Conservation (phyloP, 2,329 filamentous ascomycete genomes). For the Remersonia thermophila region DNA sequence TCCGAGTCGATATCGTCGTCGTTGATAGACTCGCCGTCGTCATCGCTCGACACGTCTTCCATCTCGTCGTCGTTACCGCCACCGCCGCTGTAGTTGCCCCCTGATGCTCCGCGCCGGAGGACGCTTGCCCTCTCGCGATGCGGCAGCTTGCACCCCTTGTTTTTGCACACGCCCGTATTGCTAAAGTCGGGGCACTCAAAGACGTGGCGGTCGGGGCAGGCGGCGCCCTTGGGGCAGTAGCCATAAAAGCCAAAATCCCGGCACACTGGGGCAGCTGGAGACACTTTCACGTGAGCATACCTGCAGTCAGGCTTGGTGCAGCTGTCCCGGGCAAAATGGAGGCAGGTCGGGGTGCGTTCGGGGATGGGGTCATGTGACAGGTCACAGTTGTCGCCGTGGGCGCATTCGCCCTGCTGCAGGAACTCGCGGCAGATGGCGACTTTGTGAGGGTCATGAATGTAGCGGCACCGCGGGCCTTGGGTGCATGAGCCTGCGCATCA, state of each 20-base stretch:
- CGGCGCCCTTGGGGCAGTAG: slow-evolving; percentile 72
- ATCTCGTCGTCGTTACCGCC: slow-evolving; percentile 34
- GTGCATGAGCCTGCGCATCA: slow-evolving; percentile 61
- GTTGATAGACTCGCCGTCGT: slow-evolving; percentile 60
- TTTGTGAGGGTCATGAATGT: slow-evolving; percentile 71
- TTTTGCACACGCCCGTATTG: slow-evolving; percentile 75
- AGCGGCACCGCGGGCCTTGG: slow-evolving; percentile 69
- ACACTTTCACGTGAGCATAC: slow-evolving; percentile 74
- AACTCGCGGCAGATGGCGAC: slow-evolving; percentile 85
- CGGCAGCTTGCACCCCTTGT: slow-evolving; percentile 68
- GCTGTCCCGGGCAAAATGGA: slow-evolving; percentile 81
- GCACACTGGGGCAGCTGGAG: slow-evolving; percentile 69
- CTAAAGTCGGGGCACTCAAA: slow-evolving; percentile 92
- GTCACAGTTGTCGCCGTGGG: slow-evolving; percentile 68
- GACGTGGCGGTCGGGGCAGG: slow-evolving; percentile 73
- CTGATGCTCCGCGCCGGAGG: slow-evolving; percentile 41
- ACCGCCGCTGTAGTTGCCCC: slow-evolving; percentile 39
- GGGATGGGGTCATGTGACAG: slow-evolving; percentile 77
- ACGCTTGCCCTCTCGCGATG: slow-evolving; percentile 81
- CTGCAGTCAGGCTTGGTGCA: slow-evolving; percentile 79
- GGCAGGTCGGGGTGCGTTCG: slow-evolving; percentile 74
- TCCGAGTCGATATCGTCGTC: slow-evolving; percentile 74
- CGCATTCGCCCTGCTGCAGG: slow-evolving; percentile 67
- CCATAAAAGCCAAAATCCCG: slow-evolving; percentile 72
- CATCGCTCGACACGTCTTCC: slow-evolving; percentile 67